Evolutionary conservation across 352 stramenopile species (phyloP).

Genomic region (Pythium vanterpoolii): DNA sequence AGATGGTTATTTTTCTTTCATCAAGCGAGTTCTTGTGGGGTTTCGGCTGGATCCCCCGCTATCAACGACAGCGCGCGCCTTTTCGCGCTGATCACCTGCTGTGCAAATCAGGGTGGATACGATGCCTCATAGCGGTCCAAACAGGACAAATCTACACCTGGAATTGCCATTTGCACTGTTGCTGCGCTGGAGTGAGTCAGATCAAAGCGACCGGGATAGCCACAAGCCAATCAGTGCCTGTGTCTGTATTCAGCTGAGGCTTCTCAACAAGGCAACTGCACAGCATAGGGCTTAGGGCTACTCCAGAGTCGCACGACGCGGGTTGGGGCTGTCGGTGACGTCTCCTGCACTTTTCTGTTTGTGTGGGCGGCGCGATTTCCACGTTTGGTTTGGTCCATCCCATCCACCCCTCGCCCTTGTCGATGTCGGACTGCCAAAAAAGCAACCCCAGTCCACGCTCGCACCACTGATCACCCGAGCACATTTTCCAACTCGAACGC

Average conservation of each 20-base stretch:
- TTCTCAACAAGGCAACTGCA: conserved; percentile 26
- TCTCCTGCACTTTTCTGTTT: conserved; percentile 16
- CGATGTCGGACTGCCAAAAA: conserved; percentile 8
- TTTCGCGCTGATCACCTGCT: conserved; percentile 6
- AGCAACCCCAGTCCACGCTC: conserved; percentile 23
- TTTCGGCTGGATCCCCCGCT: conserved; percentile 3
- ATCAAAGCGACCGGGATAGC: conserved; percentile 22
- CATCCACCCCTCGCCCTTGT: not conserved
- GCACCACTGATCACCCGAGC: conserved; percentile 17
- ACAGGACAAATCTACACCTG: conserved; percentile 2
- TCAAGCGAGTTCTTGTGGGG: conserved; percentile 17
- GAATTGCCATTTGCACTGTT: conserved; percentile 10
- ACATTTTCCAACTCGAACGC: conserved; percentile 25
- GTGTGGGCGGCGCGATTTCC: conserved; percentile 9
- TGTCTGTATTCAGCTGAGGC: conserved; percentile 18
- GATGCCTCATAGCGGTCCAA: not conserved
- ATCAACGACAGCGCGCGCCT: conserved; percentile 10
- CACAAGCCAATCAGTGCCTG: conserved; percentile 21
- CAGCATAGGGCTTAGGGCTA: conserved; percentile 17
- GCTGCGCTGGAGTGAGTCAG: conserved; percentile 22
- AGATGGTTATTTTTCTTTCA: not conserved
- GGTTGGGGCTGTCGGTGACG: conserved; percentile 24
- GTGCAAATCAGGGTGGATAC: conserved; percentile 8
- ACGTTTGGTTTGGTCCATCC: conserved; percentile 12
- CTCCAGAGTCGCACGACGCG: conserved; percentile 5